Conservation (phyloP, 2,329 filamentous ascomycete species). For the Venturia oleaginea region DNA sequence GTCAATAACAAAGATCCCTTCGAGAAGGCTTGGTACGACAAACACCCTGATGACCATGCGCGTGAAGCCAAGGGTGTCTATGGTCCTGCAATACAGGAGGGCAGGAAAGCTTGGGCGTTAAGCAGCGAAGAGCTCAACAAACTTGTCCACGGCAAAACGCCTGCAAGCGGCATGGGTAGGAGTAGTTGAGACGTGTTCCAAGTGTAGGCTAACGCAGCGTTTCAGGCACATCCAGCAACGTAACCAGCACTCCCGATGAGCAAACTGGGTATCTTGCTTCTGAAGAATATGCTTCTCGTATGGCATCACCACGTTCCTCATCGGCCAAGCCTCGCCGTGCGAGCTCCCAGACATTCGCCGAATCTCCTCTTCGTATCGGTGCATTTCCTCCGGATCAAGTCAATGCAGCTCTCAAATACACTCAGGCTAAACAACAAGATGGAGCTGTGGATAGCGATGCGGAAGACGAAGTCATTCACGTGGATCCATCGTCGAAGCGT, state of each 20-base stretch:
- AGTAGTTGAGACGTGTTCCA: constrained; percentile 18
- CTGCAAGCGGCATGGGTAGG: constrained; percentile 44
- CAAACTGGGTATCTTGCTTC: constrained; percentile 82
- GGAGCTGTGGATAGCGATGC: constrained; percentile 36
- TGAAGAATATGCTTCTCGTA: constrained; percentile 72
- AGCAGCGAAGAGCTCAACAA: constrained; percentile 85
- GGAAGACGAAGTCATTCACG: constrained; percentile 58
- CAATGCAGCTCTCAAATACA: constrained; percentile 18
- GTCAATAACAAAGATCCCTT: constrained; percentile 68
- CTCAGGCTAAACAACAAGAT: constrained; percentile 20
- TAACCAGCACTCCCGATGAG: constrained; percentile 70
- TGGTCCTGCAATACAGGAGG: constrained; percentile 47
- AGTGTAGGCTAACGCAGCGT: background rate
- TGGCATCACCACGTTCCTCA: constrained; percentile 55
- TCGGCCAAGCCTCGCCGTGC: constrained; percentile 33
- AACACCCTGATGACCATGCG: constrained; percentile 70
- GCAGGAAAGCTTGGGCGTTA: constrained; percentile 68
- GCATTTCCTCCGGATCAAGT: constrained; percentile 38
- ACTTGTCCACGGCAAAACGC: constrained; percentile 65
- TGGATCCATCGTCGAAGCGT: constrained; percentile 52
- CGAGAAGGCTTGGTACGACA: constrained; percentile 85
- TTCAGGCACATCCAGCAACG: constrained; percentile 5
- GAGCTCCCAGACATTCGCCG: constrained; percentile 36
- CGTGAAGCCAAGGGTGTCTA: constrained; percentile 66
- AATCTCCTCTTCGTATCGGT: constrained; percentile 44